Evolutionary conservation across 2,329 filamentous ascomycete species (phyloP), one percentile per base, ranked within the genome.

Genomic region (Cercospora beticola): DNA sequence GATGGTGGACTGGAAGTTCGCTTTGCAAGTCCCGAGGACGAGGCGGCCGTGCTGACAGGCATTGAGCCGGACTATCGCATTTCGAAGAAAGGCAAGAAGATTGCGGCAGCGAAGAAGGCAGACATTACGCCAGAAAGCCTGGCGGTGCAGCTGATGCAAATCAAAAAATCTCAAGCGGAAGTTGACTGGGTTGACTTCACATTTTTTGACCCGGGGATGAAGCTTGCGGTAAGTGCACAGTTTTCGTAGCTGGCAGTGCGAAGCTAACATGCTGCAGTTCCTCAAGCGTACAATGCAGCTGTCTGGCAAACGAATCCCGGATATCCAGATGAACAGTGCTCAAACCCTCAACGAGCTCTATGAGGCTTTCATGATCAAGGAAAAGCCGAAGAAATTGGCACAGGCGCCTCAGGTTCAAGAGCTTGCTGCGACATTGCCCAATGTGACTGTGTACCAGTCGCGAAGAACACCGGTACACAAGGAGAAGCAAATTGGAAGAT

Each of bases 261-360:
- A 62, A 62, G 63, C 69, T 77, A 62, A 75, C 68, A 66, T n/a
- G 23, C n/a, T 16, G 28, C 73, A 97, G 94, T 85, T 95, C 72
- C 83, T 89, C 75, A 97, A 97, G 82, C 90, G 92, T 68, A 83
- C 93, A 70, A 88, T 90, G 78, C 91, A 95, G 78, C 84, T 97
- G 69, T 94, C 90, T n/a, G 92, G 92, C 69, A 87, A 89, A 70
- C 86, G 88, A 68, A 84, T 97, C 72, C 84, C 91, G 16, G 94
- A 97, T 80, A 83, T 87, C 58, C 85, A 86, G 73, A 86, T 96
- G 23, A 75, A 78, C 54, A 72, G 74, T 16, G 70, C 77, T 64
- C 72, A 71, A 28, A 81, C 79, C 10, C 75, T 83, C 16, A 75
- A 73, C 28, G 78, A 79, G 56, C 74, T 84, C 14, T 81, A 80